Evolutionary conservation across 2,329 filamentous ascomycete genomes (phyloP), one percentile per base, ranked within the genome.

Genomic region (Colletotrichum incanum): DNA sequence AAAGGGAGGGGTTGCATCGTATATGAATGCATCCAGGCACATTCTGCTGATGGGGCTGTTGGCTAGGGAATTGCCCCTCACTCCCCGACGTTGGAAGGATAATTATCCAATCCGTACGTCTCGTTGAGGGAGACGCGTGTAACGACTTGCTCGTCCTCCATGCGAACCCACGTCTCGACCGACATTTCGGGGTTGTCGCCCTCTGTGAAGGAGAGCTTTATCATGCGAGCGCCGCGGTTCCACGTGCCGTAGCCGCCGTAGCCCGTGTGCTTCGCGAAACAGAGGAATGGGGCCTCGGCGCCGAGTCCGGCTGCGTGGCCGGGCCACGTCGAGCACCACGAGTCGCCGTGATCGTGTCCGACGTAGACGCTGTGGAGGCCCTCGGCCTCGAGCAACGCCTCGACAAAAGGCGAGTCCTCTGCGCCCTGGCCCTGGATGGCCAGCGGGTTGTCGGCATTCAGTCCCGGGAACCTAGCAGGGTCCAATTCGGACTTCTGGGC

Each of bases 201-300:
- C 2, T 74, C 47, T 3, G 68, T 45, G 31, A 76, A 74, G 18
- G 65, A 55, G 18, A 77, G 67, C 50, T 64, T 74, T 28, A 77
- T 47, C 41, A 76, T 66, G 0, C 90, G 84, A 8, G 86, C 86
- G 4, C 92, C 92, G 0, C 91, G 87, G 14, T 87, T 86, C 88
- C 89, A 93, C 54, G 84, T 83, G 0, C 91, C 90, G 75, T 94
- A 94, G 0, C 92, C 92, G 0, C 92, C 92, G 71, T 93, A 94
- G 0, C 92, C 92, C 0, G 90, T 87, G 75, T 92, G 91, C 74
- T 92, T 89, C 7, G 90, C 90, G 77, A 91, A 93, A 74, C 86
- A 88, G 14, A 88, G 77, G 55, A 74, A 74, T 34, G 71, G 73
- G 31, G 84, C 82, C 39, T 84, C 76, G 3, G 85, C 85, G 71